These are phyloP conservation scores for Musa troglodytarum DNA, from an alignment of 176 grass and related monocot genomes.

Conservation along the genomic window DNA sequence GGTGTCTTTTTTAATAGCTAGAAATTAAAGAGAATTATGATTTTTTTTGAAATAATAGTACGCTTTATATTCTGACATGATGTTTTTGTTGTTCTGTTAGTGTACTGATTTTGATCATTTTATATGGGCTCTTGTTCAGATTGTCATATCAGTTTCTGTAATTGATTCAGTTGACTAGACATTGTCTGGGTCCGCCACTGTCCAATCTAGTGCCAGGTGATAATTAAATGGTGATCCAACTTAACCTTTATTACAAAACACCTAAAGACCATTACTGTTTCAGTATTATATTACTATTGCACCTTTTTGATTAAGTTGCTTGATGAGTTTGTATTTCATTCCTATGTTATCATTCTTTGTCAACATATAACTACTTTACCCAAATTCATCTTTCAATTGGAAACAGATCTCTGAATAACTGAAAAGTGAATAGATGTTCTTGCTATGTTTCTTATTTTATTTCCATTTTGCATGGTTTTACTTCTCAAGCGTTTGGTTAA, in stretches of 20 bases:
- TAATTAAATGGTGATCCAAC: no score
- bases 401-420: background rate
- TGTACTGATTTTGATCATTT: no score
- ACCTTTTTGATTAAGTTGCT: no score
- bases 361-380: background rate
- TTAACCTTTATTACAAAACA: background rate
- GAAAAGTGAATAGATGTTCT: background rate
- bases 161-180: no score
- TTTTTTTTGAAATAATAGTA: no score
- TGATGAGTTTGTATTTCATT: no score
- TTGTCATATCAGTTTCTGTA: no score
- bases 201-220: background rate
- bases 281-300: background rate
- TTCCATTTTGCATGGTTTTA: background rate
- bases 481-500: conserved; percentile 5
- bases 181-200: background rate
- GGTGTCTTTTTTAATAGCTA: background rate
- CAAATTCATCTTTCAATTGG: background rate
- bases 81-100: no score
- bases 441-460: background rate
- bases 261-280: background rate
- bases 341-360: background rate
- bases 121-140: no score
- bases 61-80: no score
- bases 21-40: no score